Evolutionary conservation across 305 asterid species (phyloP), one percentile per base, ranked within the genome.

Genomic region (Fraxinus latifolia): DNA sequence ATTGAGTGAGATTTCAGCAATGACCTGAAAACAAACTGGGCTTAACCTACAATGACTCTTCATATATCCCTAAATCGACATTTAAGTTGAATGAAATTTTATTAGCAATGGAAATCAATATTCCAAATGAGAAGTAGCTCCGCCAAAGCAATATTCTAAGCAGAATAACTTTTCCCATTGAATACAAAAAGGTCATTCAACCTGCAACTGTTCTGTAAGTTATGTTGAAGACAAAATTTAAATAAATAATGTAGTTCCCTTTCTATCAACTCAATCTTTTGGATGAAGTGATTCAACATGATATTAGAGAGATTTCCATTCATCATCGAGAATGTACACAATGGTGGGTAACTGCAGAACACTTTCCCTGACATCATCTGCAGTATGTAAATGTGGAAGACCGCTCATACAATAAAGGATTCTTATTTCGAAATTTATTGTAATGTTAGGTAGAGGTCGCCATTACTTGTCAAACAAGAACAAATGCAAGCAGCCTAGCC

Each of bases 41-140:
- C 82, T 50, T 60, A 3, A 36, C 53, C 80, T 42, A 68, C 71
- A 39, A 72, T 53, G 65, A 79, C 79, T 82, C 58, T 75, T 70
- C 81, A 32, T 74, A 79, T 71, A 80, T 80, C 80, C 68, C 31
- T 83, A 79, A 73, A 55, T 77, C 37, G 19, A 42, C 53, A 74
- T 80, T 34, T 31, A 50, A 58, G 75, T 68, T 65, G 67, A 79
- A 81, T 39, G 11, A 68, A 73, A 80, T 53, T 65, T 50, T 65
- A 42, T 76, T 25, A n/a, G 58, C 77, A 84, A 79, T 53, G 76
- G 74, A 74, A 12, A 32, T 70, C 25, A 76, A 58, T 68, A 82
- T 68, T 44, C 9, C 9, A 37, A 39, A 72, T 80, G 77, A 82
- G 77, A 77, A 50, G 72, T 36, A 29, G 6, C 42, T 70, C 75